Conservation (phyloP, 2,329 filamentous ascomycete species). For the Fusarium floridanum region DNA sequence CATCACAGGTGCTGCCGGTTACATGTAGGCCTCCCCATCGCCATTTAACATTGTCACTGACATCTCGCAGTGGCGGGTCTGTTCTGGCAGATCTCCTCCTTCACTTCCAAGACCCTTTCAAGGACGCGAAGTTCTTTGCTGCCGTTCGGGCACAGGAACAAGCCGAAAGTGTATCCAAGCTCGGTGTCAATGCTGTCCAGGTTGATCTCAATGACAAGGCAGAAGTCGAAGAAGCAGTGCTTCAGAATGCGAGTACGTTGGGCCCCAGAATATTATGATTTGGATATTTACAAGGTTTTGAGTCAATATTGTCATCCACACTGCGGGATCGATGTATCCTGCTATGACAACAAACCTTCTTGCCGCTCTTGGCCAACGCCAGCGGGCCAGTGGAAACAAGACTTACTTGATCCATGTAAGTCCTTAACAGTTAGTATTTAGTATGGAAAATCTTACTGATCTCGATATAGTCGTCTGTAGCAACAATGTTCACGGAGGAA, state of each 20-base stretch:
- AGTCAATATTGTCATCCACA: constrained; percentile 55
- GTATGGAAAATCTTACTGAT: not conserved
- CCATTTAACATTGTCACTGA: not conserved
- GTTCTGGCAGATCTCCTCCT: constrained; percentile 50
- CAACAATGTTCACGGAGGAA: constrained; percentile 44
- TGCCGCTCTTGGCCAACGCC: constrained; percentile 50
- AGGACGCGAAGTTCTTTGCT: constrained; percentile 45
- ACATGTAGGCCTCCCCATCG: constrained; percentile 41
- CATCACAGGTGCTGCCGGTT: constrained; percentile 54
- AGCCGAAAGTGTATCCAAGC: constrained; percentile 46
- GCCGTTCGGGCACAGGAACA: constrained; percentile 52
- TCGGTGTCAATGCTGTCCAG: constrained; percentile 48
- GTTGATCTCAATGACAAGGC: constrained; percentile 50
- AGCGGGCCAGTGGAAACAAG: constrained; percentile 41
- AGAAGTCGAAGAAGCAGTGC: constrained; percentile 36
- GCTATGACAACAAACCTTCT: constrained; percentile 47
- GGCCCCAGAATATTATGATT: accelerated
- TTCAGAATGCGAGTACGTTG: constrained; percentile 44
- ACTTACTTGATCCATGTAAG: constrained; percentile 53
- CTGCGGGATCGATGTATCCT: constrained; percentile 49
- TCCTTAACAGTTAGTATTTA: accelerated
- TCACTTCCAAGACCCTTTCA: constrained; percentile 38
- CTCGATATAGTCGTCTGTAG: constrained; percentile 44
- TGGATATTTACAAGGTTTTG: constrained; percentile 2
- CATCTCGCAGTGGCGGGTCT: constrained; percentile 50